Evolutionary conservation across 1,284 basidiomycete genomes (phyloP).

Genomic region (Cystobasidium pallidum): DNA sequence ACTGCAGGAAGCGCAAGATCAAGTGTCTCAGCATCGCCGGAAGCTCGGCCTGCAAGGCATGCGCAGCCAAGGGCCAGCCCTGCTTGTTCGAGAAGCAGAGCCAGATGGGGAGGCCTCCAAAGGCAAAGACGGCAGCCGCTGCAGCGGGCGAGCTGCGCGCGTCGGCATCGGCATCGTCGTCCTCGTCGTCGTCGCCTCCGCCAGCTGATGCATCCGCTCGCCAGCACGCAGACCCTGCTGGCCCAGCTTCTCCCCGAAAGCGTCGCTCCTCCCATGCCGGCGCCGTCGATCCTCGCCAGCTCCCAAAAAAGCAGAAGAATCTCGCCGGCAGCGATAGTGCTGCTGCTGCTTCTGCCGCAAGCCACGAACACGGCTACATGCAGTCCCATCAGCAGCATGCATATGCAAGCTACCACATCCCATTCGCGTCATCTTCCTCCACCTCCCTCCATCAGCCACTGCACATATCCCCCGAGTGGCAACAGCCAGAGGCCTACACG

Average conservation of each 20-base stretch:
- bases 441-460: neutral
- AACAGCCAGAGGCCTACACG: neutral
- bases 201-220: neutral
- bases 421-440: neutral
- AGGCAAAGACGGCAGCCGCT: neutral
- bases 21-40: slow-evolving; percentile 12
- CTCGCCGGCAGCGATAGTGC: neutral
- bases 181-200: neutral
- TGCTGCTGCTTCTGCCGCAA: neutral
- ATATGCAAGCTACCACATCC: neutral
- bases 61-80: slow-evolving; percentile 22
- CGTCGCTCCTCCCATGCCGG: neutral
- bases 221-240: too few relatives aligned
- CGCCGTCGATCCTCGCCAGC: neutral
- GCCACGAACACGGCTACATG: neutral
- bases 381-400: neutral
- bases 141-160: neutral
- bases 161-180: neutral
- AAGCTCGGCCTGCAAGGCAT: slow-evolving; percentile 22
- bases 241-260: neutral
- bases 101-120: slow-evolving; percentile 12
- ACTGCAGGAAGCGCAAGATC: slow-evolving; percentile 44
- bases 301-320: neutral
- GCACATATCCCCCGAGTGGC: neutral
- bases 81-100: slow-evolving; percentile 28